Base-by-base conservation (phyloP, 441 rosid genomes). In the Erodium moschatum region DNA sequence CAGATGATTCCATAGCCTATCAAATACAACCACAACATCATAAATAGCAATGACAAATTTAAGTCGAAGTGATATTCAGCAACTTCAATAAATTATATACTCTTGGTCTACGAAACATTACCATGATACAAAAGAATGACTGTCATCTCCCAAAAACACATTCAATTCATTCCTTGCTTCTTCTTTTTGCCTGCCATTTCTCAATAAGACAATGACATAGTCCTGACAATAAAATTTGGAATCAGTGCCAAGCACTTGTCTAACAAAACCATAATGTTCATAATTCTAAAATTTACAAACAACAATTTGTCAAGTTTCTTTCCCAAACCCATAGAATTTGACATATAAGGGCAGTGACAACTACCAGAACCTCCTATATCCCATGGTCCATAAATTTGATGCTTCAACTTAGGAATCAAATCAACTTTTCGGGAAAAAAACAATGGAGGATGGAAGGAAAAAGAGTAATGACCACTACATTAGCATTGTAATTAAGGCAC, bases 1-100 rank as follows among this genome's bases (percentile, higher is more conserved):
- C 73, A 91, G 76, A 83, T 91, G 97, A 81, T 88, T 96, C 99
- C 99, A 94, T 78, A 94, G 72, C 99, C 99, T 94, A 85, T 73
- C 70, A 38, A 69, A 11, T 24, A 35, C 72, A 24, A 38, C 15
- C 50, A 7, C 10, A 63, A 35, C 29, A 56, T 0, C 7, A 27
- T 38, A 27, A 24, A 19, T 12, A 13, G 50, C 10, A 42, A 68
- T 40, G 65, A 69, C 7, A n/a, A 68, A 64, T 35, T 35, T 44
- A 70, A 75, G 29, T 61, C 24, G 1, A 21, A 24, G 2, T 58
- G 16, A 6, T 48, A 66, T 63, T 18, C 46, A 42, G 21, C 40
- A 44, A 48, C 13, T 11, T 50, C 27, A 73, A 61, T 10, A 67
- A 65, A 27, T 5, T 64, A 35, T 4, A 44, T 38, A 6, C 6